A percentile compares a stretch with the other conserved stretches of the same genome.
Conservation (phyloP, 306 rosid species). For the Citrullus amarus region DNA sequence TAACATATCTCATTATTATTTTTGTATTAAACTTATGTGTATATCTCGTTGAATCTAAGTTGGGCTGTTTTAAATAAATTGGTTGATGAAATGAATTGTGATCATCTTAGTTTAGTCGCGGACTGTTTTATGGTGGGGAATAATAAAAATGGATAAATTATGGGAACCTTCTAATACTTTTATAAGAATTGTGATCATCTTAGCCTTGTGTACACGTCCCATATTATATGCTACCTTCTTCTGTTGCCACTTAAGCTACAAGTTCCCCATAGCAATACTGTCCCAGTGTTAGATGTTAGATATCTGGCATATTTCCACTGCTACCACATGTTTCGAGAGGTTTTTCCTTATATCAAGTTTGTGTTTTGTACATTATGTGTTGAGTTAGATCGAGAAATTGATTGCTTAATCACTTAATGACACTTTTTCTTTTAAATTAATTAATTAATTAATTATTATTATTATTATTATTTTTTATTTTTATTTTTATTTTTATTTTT, state of each 20-base stretch:
- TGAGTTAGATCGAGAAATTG: background rate
- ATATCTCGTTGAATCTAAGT: background rate
- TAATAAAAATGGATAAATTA: background rate
- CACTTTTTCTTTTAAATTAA: background rate
- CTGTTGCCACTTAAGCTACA: background rate
- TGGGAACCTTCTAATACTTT: background rate
- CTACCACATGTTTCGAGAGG: background rate
- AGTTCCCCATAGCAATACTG: background rate
- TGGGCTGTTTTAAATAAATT: background rate
- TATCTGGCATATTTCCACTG: background rate
- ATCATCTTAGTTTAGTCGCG: background rate
- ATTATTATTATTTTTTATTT: too few relatives aligned
- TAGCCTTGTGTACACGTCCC: background rate
- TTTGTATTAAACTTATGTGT: background rate
- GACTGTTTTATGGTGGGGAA: background rate
- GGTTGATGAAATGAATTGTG: background rate
- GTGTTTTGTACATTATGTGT: background rate
- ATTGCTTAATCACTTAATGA: constrained; percentile 13
- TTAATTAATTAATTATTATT: too few relatives aligned
- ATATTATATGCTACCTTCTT: background rate
- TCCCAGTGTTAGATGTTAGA: background rate
- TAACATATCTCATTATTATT: background rate
- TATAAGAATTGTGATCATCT: too few relatives aligned
- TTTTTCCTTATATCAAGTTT: background rate
- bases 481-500: too few relatives aligned